These are phyloP conservation scores for Przewalskia tangutica DNA, from an alignment of 257 asterid species.

Conservation along the genomic window DNA sequence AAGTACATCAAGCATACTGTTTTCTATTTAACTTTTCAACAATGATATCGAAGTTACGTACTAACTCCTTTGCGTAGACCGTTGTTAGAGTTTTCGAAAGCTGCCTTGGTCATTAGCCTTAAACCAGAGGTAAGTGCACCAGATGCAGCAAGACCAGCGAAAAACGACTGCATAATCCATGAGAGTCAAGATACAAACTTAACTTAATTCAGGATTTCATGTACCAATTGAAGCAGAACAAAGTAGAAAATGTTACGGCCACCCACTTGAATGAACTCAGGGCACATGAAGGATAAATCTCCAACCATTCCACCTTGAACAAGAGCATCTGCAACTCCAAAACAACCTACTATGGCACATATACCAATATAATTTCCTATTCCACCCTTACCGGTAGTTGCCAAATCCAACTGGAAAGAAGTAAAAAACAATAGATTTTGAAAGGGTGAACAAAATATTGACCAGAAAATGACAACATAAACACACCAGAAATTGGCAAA, in stretches of 20 bases:
- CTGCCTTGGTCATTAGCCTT: constrained; percentile 75
- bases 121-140: constrained; percentile 76
- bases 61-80: constrained; percentile 86
- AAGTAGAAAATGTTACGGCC: neutral
- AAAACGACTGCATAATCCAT: constrained; percentile 51
- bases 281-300: constrained; percentile 74
- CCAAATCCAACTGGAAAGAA: constrained; percentile 50
- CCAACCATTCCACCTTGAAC: constrained; percentile 91
- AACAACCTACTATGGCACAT: constrained; percentile 55
- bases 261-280: constrained; percentile 64
- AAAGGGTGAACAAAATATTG: neutral
- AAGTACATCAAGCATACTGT: neutral
- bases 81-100: constrained; percentile 44
- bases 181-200: neutral
- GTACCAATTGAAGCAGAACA: neutral
- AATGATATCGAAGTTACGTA: constrained; percentile 21
- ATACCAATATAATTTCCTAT: constrained; percentile 43
- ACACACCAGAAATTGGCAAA: neutral
- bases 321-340: constrained; percentile 77
- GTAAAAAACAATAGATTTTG: neutral
- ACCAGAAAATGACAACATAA: neutral
- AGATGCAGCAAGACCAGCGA: constrained; percentile 85
- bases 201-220: neutral
- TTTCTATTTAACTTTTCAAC: neutral
- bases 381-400: constrained; percentile 65